phyloP scores from a whole-genome alignment of 208 protist genomes.

The Phytomonas sp. region DNA sequence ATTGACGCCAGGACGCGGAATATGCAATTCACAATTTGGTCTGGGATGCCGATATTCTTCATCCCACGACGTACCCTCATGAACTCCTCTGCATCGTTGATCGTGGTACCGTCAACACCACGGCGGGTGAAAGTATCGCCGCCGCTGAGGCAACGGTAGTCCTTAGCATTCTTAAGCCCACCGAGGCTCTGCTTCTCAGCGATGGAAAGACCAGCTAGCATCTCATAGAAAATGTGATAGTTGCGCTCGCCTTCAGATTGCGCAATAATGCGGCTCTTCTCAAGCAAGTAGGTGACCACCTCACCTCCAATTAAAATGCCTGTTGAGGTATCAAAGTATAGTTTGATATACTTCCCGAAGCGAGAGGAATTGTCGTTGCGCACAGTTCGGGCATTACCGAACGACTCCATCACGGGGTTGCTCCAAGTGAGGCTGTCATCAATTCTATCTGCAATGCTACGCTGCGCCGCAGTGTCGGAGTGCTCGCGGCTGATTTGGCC shows the following conservation, averaged over 20 bases:
- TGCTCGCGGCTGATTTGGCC: constrained; percentile 73
- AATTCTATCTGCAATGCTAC: constrained; percentile 57
- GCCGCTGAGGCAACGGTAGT: constrained; percentile 86
- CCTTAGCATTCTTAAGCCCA: constrained; percentile 51
- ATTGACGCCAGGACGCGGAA: constrained; percentile 88
- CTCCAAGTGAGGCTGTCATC: constrained; percentile 71
- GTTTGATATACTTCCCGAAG: constrained; percentile 94
- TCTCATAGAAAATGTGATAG: constrained; percentile 96
- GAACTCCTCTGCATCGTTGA: constrained; percentile 89
- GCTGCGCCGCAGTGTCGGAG: constrained; percentile 59
- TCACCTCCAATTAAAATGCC: constrained; percentile 81
- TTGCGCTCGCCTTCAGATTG: constrained; percentile 89
- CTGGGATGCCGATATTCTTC: constrained; percentile 44
- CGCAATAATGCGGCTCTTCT: constrained; percentile 90
- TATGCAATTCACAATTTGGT: constrained; percentile 49
- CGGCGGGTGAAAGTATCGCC: constrained; percentile 75
- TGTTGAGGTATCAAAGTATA: constrained; percentile 85
- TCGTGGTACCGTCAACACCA: constrained; percentile 60
- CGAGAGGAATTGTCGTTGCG: constrained; percentile 93
- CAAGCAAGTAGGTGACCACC: constrained; percentile 89
- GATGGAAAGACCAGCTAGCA: constrained; percentile 71
- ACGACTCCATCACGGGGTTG: constrained; percentile 92
- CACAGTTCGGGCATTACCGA: constrained; percentile 90
- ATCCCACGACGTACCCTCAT: constrained; percentile 69
- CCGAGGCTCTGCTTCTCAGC: constrained; percentile 65